Evolutionary conservation across 352 stramenopile species (phyloP).

Genomic region (Globisporangium camurandrum): DNA sequence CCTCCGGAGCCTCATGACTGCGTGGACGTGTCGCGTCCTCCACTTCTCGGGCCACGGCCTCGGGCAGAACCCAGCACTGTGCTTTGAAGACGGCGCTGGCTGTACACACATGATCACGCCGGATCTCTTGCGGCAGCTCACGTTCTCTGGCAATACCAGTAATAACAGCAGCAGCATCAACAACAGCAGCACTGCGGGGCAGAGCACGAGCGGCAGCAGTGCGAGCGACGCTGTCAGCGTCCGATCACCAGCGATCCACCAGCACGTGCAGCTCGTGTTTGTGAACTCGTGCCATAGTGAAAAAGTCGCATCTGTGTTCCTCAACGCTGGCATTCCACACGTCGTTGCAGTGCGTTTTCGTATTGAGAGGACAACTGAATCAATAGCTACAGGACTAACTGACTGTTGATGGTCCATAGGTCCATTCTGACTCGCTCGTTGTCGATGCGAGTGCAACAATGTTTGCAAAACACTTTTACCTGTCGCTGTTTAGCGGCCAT

Average conservation of each 20-base stretch:
- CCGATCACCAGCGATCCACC: slow-evolving; percentile 2
- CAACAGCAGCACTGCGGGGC: slow-evolving; percentile 4
- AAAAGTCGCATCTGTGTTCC: slow-evolving; percentile 81
- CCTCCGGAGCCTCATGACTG: slow-evolving; percentile 71
- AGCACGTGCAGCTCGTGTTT: slow-evolving; percentile 63
- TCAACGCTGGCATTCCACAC: slow-evolving; percentile 85
- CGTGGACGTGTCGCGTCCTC: slow-evolving; percentile 60
- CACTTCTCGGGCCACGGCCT: slow-evolving; percentile 78
- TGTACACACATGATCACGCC: slow-evolving; percentile 73
- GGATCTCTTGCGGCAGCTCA: slow-evolving; percentile 51
- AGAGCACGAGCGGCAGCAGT: slow-evolving; percentile 10
- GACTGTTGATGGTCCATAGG: slow-evolving; percentile 12
- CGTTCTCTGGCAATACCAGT: slow-evolving; percentile 36
- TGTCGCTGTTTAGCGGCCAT: slow-evolving; percentile 68
- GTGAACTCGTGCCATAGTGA: slow-evolving; percentile 85
- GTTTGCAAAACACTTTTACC: slow-evolving; percentile 84
- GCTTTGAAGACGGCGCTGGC: slow-evolving; percentile 70
- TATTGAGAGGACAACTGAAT: background rate
- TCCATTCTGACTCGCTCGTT: slow-evolving; percentile 71
- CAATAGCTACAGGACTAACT: background rate
- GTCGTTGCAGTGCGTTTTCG: slow-evolving; percentile 82
- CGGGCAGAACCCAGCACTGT: slow-evolving; percentile 55
- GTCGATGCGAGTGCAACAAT: slow-evolving; percentile 69
- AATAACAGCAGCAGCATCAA: slow-evolving; percentile 7
- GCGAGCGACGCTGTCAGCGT: background rate